Evolutionary conservation across 331 rosid genomes (phyloP).

Genomic region (Acacia concinna): DNA sequence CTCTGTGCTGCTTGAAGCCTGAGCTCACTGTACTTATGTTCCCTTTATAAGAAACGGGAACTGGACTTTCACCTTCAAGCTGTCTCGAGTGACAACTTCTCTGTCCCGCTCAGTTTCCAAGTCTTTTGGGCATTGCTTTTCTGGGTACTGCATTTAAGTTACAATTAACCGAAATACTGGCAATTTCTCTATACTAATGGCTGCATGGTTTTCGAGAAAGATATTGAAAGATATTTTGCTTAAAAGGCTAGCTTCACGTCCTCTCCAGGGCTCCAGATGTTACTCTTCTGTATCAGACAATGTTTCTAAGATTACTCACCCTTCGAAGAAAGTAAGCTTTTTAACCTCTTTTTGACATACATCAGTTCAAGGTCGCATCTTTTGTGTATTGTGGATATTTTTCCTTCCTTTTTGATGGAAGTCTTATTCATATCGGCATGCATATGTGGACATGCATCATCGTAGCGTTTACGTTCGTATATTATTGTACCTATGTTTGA

Average conservation of each 20-base stretch:
- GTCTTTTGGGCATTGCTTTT: conserved; percentile 5
- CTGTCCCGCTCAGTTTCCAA: background rate
- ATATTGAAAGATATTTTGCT: conserved; percentile 42
- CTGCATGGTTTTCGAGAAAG: conserved; percentile 69
- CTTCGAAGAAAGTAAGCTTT: conserved; percentile 74
- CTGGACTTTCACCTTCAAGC: background rate
- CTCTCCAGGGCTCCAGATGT: conserved; percentile 46
- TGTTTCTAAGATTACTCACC: conserved; percentile 64
- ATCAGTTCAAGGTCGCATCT: background rate
- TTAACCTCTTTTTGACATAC: conserved; percentile 5
- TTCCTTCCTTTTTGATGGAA: background rate
- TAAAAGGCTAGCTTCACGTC: conserved; percentile 39
- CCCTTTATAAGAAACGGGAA: background rate
- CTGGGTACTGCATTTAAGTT: conserved; percentile 27
- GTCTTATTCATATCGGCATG: conserved; percentile 11
- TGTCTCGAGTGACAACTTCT: background rate
- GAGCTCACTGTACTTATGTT: background rate
- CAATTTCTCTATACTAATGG: conserved; percentile 48
- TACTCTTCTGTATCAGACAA: conserved; percentile 56
- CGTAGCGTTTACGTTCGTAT: background rate
- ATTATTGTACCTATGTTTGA: conserved; percentile 1
- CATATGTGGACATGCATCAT: background rate
- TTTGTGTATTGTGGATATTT: background rate
- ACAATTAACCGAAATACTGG: background rate
- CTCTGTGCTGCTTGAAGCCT: background rate